Conservation (phyloP, 768 basidiomycete genomes). For the Podaxis mareebaensis region DNA sequence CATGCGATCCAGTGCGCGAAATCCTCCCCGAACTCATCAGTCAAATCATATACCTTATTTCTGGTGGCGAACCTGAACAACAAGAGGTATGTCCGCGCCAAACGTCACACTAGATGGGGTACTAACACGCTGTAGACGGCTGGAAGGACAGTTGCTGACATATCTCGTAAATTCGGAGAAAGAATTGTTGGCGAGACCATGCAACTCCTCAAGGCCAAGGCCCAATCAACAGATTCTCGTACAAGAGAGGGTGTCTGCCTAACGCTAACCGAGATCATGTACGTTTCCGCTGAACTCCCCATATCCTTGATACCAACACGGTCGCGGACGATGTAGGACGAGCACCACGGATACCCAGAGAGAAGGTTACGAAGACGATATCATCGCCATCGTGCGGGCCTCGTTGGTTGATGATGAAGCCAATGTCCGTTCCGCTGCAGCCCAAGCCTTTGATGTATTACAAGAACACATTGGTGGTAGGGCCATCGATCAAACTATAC, state of each 20-base stretch:
- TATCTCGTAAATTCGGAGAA: constrained; percentile 96
- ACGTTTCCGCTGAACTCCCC: constrained; percentile 26
- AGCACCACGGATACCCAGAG: constrained; percentile 82
- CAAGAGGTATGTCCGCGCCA: constrained; percentile 64
- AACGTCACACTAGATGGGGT: background rate
- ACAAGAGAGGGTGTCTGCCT: constrained; percentile 86
- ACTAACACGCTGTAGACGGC: constrained; percentile 35
- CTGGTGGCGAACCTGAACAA: constrained; percentile 80
- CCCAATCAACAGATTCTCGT: constrained; percentile 58
- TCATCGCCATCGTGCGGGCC: constrained; percentile 79
- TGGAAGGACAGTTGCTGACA: constrained; percentile 81
- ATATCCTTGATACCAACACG: constrained; percentile 13
- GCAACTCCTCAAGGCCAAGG: constrained; percentile 68
- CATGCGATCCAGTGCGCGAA: constrained; percentile 65
- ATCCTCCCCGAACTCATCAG: constrained; percentile 83
- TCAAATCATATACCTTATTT: constrained; percentile 77
- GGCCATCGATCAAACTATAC: constrained; percentile 96
- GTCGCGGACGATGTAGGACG: constrained; percentile 47
- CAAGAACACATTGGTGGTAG: constrained; percentile 89
- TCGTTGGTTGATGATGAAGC: constrained; percentile 89
- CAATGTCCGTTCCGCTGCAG: constrained; percentile 86
- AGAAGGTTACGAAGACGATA: constrained; percentile 86
- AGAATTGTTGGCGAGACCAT: constrained; percentile 84
- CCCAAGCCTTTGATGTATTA: constrained; percentile 84
- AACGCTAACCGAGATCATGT: constrained; percentile 89